Conservation (phyloP, 805 yeast species). For the Candida maris region DNA sequence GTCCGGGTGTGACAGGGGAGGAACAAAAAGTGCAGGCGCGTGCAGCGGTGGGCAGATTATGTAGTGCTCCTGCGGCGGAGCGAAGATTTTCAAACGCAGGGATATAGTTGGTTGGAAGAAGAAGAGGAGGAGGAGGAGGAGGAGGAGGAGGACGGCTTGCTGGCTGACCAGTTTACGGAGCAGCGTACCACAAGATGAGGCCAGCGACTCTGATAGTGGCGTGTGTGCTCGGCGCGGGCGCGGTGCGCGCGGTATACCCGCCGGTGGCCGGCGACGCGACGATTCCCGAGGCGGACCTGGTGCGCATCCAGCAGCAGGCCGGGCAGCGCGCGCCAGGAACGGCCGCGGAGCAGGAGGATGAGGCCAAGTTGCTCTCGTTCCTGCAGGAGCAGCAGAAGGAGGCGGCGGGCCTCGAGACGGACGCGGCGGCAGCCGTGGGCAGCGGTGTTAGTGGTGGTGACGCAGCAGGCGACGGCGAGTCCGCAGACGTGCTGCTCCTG, state of each 20-base stretch:
- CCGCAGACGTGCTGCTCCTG: conserved; percentile 62
- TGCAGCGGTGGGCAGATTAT: no score
- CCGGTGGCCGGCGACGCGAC: conserved; percentile 13
- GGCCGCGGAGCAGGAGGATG: conserved; percentile 7
- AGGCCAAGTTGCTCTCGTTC: conserved; percentile 13
- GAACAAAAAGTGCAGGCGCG: no score
- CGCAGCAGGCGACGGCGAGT: conserved; percentile 6
- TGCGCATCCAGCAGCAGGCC: conserved; percentile 16
- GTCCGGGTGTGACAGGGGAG: no score
- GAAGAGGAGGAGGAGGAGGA: no score
- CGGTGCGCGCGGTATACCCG: conserved; percentile 20
- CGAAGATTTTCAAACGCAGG: no score
- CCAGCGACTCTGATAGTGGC: conserved; percentile 7
- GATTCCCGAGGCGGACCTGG: conserved; percentile 13
- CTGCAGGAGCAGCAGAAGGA: conserved; percentile 14
- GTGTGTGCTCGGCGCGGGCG: conserved; percentile 4
- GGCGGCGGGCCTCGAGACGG: conserved; percentile 9
- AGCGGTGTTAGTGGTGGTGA: background rate
- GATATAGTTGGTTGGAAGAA: no score
- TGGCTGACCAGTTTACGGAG: no score
- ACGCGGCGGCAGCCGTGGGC: no score
- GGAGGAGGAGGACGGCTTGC: no score
- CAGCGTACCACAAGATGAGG: conserved; percentile 10
- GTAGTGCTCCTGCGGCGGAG: no score
- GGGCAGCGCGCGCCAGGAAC: background rate